These are phyloP conservation scores for Pythium sp. DNA, from an alignment of 352 stramenopile genomes.

Conservation along the genomic window DNA sequence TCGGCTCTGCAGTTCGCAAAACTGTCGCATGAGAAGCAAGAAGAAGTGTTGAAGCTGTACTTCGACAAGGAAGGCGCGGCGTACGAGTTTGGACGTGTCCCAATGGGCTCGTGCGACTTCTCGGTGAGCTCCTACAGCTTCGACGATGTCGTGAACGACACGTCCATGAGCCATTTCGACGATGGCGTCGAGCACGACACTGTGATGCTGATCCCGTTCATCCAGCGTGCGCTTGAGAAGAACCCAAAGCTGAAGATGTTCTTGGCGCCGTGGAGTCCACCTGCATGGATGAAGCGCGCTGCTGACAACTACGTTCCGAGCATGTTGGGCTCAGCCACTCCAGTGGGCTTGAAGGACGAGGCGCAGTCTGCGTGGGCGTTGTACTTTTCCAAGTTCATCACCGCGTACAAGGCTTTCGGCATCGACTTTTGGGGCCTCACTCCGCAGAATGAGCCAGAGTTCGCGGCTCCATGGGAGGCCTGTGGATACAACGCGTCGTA, in stretches of 20 bases:
- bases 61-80: conserved; percentile 81
- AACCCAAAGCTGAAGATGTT: conserved; percentile 83
- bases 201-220: conserved; percentile 80
- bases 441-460: conserved; percentile 90
- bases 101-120: conserved; percentile 91
- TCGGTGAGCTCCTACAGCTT: conserved; percentile 86
- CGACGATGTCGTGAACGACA: conserved; percentile 76
- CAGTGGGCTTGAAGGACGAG: conserved; percentile 47
- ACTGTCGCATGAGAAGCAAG: conserved; percentile 70
- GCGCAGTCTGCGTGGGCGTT: conserved; percentile 75
- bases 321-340: conserved; percentile 56
- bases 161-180: conserved; percentile 74
- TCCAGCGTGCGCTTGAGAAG: conserved; percentile 62
- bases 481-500: conserved; percentile 53
- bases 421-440: conserved; percentile 88
- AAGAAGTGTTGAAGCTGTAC: conserved; percentile 85
- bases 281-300: conserved; percentile 81
- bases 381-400: conserved; percentile 93
- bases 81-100: conserved; percentile 89
- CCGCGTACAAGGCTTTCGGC: conserved; percentile 82
- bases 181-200: conserved; percentile 72
- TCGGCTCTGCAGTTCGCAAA: conserved; percentile 86
- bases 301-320: conserved; percentile 48
- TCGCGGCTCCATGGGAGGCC: conserved; percentile 68
- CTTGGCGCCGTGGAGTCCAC: conserved; percentile 84